Percentiles rank a stretch among this genome's conserved stretches.
Evolutionary conservation across 768 basidiomycete species (phyloP).

Genomic region (Daedaleopsis nitida): DNA sequence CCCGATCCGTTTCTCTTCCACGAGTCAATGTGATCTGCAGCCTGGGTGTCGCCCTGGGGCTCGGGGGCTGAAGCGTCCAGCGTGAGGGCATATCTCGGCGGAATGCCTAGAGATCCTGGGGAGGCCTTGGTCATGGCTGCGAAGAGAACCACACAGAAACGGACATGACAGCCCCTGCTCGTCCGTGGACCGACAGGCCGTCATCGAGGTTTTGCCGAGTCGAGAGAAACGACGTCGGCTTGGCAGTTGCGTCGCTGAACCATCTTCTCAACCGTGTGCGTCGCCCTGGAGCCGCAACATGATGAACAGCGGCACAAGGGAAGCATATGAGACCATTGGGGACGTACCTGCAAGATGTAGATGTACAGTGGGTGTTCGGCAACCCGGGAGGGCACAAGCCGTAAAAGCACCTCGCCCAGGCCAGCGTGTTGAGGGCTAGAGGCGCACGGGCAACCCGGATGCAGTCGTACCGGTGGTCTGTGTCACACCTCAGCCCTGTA

Average conservation of each 20-base stretch:
- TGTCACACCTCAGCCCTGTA: conserved; percentile 10
- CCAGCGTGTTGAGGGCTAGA: not conserved
- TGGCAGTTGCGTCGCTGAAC: not conserved
- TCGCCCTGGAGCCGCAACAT: not conserved
- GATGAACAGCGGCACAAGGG: not conserved
- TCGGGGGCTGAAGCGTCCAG: not conserved
- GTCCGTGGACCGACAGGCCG: not conserved
- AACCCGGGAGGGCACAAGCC: not conserved
- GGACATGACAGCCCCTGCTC: not conserved
- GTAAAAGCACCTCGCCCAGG: not conserved
- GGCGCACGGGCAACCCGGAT: not conserved
- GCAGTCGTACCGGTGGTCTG: not conserved
- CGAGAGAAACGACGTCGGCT: conserved; percentile 8
- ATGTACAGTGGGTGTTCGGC: not conserved
- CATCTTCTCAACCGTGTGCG: conserved; percentile 7
- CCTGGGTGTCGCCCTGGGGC: not conserved
- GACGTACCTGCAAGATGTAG: not conserved
- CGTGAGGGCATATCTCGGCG: conserved; percentile 12
- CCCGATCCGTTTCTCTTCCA: not conserved
- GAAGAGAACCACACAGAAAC: not conserved
- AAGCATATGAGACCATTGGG: not conserved
- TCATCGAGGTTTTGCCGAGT: conserved; percentile 17
- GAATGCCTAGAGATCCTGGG: not conserved
- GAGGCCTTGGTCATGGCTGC: not conserved
- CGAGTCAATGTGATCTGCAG: conserved; percentile 6